A percentile compares a stretch with the other conserved stretches of the same genome.
Evolutionary conservation across 495 filamentous ascomycete genomes (phyloP).

Genomic region (Entonaema liquescens): DNA sequence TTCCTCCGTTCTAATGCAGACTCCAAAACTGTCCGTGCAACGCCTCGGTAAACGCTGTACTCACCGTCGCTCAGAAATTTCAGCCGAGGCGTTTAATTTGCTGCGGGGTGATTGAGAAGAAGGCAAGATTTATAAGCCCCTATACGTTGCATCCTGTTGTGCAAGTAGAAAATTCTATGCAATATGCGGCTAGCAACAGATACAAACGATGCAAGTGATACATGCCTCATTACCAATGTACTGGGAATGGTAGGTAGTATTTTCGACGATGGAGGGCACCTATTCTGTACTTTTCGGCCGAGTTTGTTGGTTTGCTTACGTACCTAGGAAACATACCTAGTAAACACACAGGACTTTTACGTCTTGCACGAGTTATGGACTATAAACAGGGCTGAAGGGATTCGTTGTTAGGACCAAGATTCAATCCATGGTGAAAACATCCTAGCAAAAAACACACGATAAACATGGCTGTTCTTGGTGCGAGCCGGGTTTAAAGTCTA

Average conservation of each 20-base stretch:
- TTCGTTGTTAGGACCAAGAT: conserved; percentile 17
- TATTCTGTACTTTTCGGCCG: not conserved
- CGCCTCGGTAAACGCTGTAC: not conserved
- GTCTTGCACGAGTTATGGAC: not conserved
- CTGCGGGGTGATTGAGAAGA: not conserved
- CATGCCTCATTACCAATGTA: conserved; percentile 2
- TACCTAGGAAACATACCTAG: not conserved
- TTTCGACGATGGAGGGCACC: not conserved
- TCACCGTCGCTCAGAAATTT: not conserved
- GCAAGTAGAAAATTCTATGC: not conserved
- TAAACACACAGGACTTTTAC: not conserved
- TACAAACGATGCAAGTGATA: not conserved
- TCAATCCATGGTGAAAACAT: conserved; percentile 24
- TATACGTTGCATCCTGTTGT: not conserved
- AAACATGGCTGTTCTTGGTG: not conserved
- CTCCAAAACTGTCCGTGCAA: not conserved
- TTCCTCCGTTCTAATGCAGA: not conserved
- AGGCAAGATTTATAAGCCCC: not conserved
- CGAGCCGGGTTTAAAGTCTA: not conserved
- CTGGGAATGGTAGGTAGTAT: conserved; percentile 15
- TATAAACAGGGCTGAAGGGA: conserved; percentile 3
- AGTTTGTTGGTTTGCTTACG: not conserved
- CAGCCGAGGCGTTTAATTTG: not conserved
- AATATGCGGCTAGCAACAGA: not conserved
- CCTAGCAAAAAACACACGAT: not conserved